These are phyloP conservation scores for Ascoidea rubescens DNA, from an alignment of 805 yeast genomes.

Conservation along the genomic window DNA sequence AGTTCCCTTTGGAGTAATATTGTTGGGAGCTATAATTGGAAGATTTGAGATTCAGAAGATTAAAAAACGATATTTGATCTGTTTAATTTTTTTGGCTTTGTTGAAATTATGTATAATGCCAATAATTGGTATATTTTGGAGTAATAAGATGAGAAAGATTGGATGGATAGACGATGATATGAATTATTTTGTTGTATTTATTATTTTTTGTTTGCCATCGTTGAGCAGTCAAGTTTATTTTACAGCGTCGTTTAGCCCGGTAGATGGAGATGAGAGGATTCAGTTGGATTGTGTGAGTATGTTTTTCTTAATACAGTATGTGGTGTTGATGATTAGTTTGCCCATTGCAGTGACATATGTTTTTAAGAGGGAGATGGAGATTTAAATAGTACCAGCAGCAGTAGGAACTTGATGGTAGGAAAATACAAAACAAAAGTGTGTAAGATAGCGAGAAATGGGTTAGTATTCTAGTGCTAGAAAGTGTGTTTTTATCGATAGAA, in stretches of 20 bases:
- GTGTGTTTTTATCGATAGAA: no score
- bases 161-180: slow-evolving; percentile 51
- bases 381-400: no score
- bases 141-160: slow-evolving; percentile 41
- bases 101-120: slow-evolving; percentile 60
- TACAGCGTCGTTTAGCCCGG: slow-evolving; percentile 76
- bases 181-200: slow-evolving; percentile 57
- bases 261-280: slow-evolving; percentile 27
- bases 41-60: slow-evolving; percentile 47
- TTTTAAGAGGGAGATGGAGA: slow-evolving; percentile 18
- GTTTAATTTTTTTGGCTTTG: slow-evolving; percentile 41
- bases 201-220: slow-evolving; percentile 71
- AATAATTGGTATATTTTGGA: slow-evolving; percentile 59
- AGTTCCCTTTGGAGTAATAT: slow-evolving; percentile 73
- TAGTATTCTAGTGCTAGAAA: no score
- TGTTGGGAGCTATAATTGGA: slow-evolving; percentile 82
- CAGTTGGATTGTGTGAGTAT: slow-evolving; percentile 78
- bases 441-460: no score
- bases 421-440: no score
- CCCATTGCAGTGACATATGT: slow-evolving; percentile 67
- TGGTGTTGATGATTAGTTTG: slow-evolving; percentile 45
- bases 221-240: slow-evolving; percentile 82
- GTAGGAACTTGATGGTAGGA: no score
- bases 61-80: slow-evolving; percentile 31
- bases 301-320: slow-evolving; percentile 52